Conservation (phyloP, 2,329 filamentous ascomycete genomes). For the Talaromyces sp. region DNA sequence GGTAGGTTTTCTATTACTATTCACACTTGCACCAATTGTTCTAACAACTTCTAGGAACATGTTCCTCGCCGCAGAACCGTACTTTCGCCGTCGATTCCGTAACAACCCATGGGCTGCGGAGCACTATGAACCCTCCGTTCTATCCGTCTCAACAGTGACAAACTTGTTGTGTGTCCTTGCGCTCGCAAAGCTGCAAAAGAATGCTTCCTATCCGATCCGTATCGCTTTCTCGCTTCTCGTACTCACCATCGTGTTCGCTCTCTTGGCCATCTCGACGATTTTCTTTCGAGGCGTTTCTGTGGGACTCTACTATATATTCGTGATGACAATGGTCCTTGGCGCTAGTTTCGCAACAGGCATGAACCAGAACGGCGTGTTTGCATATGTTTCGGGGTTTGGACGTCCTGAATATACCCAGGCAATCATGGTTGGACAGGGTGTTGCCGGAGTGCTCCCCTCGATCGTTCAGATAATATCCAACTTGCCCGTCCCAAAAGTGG, state of each 20-base stretch:
- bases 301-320: conserved; percentile 69
- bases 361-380: conserved; percentile 91
- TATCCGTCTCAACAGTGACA: conserved; percentile 78
- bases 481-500: conserved; percentile 53
- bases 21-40: neutral
- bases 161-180: conserved; percentile 73
- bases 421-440: conserved; percentile 90
- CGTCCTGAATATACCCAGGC: conserved; percentile 87
- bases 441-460: conserved; percentile 85
- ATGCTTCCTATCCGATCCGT: conserved; percentile 81
- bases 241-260: conserved; percentile 69
- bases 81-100: conserved; percentile 80
- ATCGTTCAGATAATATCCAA: conserved; percentile 83
- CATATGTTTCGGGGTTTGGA: conserved; percentile 82
- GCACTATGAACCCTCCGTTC: conserved; percentile 86
- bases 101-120: conserved; percentile 65
- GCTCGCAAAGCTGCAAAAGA: conserved; percentile 73
- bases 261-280: conserved; percentile 76
- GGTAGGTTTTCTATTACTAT: conserved; percentile 50
- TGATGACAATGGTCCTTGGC: conserved; percentile 75
- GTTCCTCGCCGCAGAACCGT: conserved; percentile 92
- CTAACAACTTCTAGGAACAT: conserved; percentile 68
- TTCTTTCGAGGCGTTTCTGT: conserved; percentile 60
- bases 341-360: conserved; percentile 77
- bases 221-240: conserved; percentile 73